phyloP scores from a whole-genome alignment of 257 asterid species.

The Schizonepeta tenuifolia region DNA sequence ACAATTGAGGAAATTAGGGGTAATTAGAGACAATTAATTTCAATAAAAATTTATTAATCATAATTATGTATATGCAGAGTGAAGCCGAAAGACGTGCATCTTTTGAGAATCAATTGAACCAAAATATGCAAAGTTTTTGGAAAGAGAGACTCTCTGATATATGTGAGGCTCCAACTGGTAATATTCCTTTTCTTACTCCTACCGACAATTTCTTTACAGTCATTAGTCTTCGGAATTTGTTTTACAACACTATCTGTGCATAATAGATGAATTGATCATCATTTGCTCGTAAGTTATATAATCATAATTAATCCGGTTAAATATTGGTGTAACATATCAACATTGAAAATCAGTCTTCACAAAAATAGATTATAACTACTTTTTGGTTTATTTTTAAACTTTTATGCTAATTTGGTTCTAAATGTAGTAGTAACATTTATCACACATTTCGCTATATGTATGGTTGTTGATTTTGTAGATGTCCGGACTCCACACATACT shows the following conservation, averaged over 20 bases:
- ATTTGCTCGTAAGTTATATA: too few species aligned
- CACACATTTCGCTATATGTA: neutral
- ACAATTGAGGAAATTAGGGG: too few species aligned
- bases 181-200: neutral
- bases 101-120: neutral
- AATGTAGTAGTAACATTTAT: too few species aligned
- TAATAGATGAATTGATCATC: too few species aligned
- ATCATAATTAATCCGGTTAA: too few species aligned
- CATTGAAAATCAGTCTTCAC: too few species aligned
- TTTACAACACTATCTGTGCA: too few species aligned
- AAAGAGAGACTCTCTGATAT: slow-evolving; percentile 8
- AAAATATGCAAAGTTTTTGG: slow-evolving; percentile 5
- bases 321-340: too few species aligned
- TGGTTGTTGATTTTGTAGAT: neutral
- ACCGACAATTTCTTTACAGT: neutral
- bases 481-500: neutral
- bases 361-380: neutral
- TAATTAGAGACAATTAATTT: too few species aligned
- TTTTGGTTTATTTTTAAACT: neutral
- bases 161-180: slow-evolving; percentile 2
- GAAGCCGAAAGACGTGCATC: neutral
- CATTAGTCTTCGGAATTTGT: neutral
- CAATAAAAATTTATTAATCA: too few species aligned
- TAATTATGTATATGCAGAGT: neutral
- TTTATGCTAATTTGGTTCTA: neutral